Percentiles rank a stretch among this genome's conserved stretches.
Evolutionary conservation across 2,329 filamentous ascomycete species (phyloP).

Genomic region (Didymella keratinophila): DNA sequence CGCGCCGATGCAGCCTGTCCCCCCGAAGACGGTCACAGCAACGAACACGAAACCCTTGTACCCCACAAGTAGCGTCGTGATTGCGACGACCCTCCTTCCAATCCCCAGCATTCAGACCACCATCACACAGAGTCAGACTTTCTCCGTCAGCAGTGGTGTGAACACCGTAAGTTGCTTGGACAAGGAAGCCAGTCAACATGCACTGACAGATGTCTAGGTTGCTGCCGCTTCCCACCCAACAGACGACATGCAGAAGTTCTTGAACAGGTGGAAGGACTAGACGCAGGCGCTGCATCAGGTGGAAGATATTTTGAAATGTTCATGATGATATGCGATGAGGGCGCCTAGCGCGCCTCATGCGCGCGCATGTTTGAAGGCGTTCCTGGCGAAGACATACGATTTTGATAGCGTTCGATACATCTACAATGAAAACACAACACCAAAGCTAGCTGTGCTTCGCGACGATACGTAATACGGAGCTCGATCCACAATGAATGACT

Average conservation of each 20-base stretch:
- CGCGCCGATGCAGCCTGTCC: constrained; percentile 68
- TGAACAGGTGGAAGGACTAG: constrained; percentile 68
- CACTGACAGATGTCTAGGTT: constrained; percentile 54
- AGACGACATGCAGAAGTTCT: constrained; percentile 64
- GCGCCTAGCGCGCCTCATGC: neutral
- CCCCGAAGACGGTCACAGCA: constrained; percentile 65
- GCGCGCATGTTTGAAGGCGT: constrained; percentile 6
- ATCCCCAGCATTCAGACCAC: constrained; percentile 59
- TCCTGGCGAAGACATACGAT: neutral
- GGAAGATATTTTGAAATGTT: neutral
- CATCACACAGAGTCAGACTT: constrained; percentile 60
- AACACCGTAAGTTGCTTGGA: constrained; percentile 62
- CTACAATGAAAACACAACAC: neutral
- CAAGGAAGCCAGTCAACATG: neutral
- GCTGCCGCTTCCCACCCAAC: constrained; percentile 61
- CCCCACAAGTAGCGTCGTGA: constrained; percentile 62
- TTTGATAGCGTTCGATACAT: constrained; percentile 21
- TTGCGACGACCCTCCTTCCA: constrained; percentile 61
- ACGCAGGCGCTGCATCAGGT: neutral
- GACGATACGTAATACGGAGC: neutral
- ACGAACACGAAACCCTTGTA: constrained; percentile 60
- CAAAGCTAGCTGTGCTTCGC: neutral
- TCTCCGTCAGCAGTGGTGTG: constrained; percentile 60
- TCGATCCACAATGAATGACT: constrained; percentile 11
- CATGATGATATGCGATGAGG: neutral